These are phyloP conservation scores for Kwoniella mangroviensis DNA, from an alignment of 768 basidiomycete genomes.

Conservation along the genomic window DNA sequence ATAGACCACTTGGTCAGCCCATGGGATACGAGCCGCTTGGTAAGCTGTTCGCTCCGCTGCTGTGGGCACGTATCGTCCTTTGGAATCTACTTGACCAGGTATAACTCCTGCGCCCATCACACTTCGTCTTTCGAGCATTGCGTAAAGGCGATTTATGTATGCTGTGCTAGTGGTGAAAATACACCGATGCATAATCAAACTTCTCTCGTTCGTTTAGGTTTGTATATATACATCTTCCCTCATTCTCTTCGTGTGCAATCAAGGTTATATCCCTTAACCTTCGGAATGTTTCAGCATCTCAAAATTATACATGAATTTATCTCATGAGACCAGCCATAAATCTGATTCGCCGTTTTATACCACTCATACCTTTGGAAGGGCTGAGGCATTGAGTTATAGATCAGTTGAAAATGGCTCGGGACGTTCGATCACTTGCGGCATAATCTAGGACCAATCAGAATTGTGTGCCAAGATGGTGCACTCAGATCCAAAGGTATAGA, in stretches of 20 bases:
- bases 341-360: not conserved
- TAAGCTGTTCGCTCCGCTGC: conserved; percentile 14
- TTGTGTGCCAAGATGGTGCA: not conserved
- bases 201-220: too few species aligned
- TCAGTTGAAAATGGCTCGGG: not conserved
- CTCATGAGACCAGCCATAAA: not conserved
- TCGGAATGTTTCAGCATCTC: not conserved
- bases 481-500: too few species aligned
- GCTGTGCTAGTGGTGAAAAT: too few species aligned
- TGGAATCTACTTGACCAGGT: conserved; percentile 15
- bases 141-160: not conserved
- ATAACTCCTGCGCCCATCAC: not conserved
- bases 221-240: too few species aligned
- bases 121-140: not conserved
- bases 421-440: conserved; percentile 11
- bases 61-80: conserved; percentile 18
- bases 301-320: not conserved
- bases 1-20: conserved; percentile 18
- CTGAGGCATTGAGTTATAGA: not conserved
- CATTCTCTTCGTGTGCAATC: too few species aligned
- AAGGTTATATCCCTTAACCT: not conserved
- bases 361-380: not conserved
- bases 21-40: conserved; percentile 16
- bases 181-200: too few species aligned
- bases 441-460: conserved; percentile 14